phyloP scores from a whole-genome alignment of 495 filamentous ascomycete species.

The Penicillium argentinense region DNA sequence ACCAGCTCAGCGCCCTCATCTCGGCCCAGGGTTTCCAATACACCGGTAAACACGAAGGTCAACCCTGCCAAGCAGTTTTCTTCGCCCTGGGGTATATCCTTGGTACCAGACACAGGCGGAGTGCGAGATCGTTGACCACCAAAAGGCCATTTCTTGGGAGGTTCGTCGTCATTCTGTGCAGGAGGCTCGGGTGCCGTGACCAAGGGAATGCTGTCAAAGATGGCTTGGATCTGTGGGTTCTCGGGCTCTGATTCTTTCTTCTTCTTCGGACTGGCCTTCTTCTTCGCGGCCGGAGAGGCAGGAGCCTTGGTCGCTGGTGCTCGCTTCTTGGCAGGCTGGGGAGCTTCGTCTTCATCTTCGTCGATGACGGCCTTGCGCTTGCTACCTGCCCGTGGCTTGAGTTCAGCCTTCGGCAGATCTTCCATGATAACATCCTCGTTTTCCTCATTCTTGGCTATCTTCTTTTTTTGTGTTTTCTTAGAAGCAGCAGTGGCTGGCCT shows the following conservation, averaged over 20 bases:
- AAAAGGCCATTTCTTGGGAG: constrained; percentile 69
- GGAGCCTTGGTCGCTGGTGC: constrained; percentile 13
- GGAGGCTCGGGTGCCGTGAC: constrained; percentile 82
- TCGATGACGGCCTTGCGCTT: constrained; percentile 57
- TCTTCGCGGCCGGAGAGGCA: constrained; percentile 54
- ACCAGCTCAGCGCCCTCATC: constrained; percentile 87
- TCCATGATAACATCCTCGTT: constrained; percentile 52
- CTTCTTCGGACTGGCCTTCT: constrained; percentile 60
- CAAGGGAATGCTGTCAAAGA: constrained; percentile 83
- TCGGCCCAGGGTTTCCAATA: constrained; percentile 73
- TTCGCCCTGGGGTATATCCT: constrained; percentile 76
- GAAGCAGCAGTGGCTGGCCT: constrained; percentile 33
- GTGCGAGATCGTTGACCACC: constrained; percentile 54
- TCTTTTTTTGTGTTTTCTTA: constrained; percentile 44
- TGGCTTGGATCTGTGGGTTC: constrained; percentile 68
- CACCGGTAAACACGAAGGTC: constrained; percentile 94
- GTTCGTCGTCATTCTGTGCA: constrained; percentile 52
- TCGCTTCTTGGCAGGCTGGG: constrained; percentile 34
- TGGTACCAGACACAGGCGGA: constrained; percentile 59
- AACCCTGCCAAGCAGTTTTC: constrained; percentile 93
- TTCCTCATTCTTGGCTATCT: constrained; percentile 41
- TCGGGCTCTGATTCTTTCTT: constrained; percentile 60
- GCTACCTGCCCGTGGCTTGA: constrained; percentile 38
- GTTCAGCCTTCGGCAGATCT: constrained; percentile 42
- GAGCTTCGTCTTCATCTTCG: constrained; percentile 41